Evolutionary conservation across 2,329 filamentous ascomycete genomes (phyloP), one percentile per base, ranked within the genome.

Genomic region (Calonectria crousiana): DNA sequence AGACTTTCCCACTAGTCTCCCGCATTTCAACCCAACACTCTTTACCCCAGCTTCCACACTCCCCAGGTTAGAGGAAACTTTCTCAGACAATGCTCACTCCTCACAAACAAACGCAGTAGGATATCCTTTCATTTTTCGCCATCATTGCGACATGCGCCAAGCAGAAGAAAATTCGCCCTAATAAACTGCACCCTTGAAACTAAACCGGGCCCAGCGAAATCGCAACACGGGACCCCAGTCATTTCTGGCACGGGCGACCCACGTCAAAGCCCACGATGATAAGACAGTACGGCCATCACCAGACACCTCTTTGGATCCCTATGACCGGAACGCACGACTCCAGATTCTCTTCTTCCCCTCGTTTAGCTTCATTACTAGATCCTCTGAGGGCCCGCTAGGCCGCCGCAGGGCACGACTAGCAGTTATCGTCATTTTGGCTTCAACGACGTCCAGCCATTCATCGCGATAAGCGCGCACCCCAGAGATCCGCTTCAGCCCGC

Each of bases 401-500:
- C 67, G 62, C 72, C 62, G 32, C 44, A 70, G 67, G 30, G 60
- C 58, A 69, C 67, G 53, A 67, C 69, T 72, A 74, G 76, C 47
- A 70, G 67, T 67, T 71, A 76, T 75, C 71, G 73, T 56, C 51
- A 69, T 74, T 67, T 74, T 76, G 47, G 72, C 64, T 74, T 72
- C 75, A 71, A 72, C 75, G 30, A 78, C 72, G 74, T 77, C 71
- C 67, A 73, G 62, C 77, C 79, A 80, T 74, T 69, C 76, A 74
- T 70, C 79, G 79, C 79, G 79, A 81, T 79, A 81, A 81, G 79
- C 79, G 79, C 79, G 73, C 68, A 76, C 78, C 79, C 79, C 79
- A 81, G 74, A 78, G 67, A 67, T 65, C 76, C 75, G 72, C 69
- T 68, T 75, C 47, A 76, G 76, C 69, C 74, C 76, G 67, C 67